phyloP scores from a whole-genome alignment of 2,329 filamentous ascomycete genomes.

The Geoglossum cookeanum region DNA sequence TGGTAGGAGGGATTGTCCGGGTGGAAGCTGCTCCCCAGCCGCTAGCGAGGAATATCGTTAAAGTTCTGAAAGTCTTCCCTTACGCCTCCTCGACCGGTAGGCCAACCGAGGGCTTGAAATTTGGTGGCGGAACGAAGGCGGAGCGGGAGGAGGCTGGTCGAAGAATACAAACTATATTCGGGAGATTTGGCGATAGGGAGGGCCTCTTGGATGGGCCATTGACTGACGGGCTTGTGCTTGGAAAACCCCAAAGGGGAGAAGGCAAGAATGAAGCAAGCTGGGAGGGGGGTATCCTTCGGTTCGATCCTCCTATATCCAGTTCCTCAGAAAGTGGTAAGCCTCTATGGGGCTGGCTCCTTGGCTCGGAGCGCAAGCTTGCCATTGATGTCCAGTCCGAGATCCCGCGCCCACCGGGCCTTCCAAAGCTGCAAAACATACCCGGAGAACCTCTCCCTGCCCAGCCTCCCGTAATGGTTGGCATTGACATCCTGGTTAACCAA shows the following conservation, averaged over 20 bases:
- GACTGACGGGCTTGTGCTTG: slow-evolving; percentile 69
- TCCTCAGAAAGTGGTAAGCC: slow-evolving; percentile 27
- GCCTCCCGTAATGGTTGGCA: slow-evolving; percentile 55
- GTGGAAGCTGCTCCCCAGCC: slow-evolving; percentile 65
- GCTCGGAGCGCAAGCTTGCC: slow-evolving; percentile 51
- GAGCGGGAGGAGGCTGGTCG: slow-evolving; percentile 47
- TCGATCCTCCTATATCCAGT: slow-evolving; percentile 39
- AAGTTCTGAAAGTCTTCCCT: slow-evolving; percentile 59
- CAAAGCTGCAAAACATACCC: slow-evolving; percentile 22
- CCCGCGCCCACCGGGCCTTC: slow-evolving; percentile 36
- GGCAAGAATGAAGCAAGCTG: slow-evolving; percentile 39
- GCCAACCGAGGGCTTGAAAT: slow-evolving; percentile 49
- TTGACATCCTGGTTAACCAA: slow-evolving; percentile 56
- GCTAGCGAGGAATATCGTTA: slow-evolving; percentile 44
- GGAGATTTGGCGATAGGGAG: slow-evolving; percentile 23
- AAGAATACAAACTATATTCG: slow-evolving; percentile 1
- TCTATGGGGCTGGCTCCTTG: slow-evolving; percentile 49
- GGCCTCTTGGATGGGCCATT: slow-evolving; percentile 65
- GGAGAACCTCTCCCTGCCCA: slow-evolving; percentile 34
- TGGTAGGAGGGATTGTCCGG: slow-evolving; percentile 74
- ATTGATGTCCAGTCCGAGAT: slow-evolving; percentile 63
- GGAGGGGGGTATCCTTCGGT: slow-evolving; percentile 67
- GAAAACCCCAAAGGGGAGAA: slow-evolving; percentile 32
- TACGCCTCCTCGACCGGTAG: slow-evolving; percentile 43
- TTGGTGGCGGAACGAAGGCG: slow-evolving; percentile 71